Percentiles rank a stretch among this genome's conserved stretches.
These are phyloP conservation scores for Blastobotrys parvus DNA, from an alignment of 805 yeast species.

Conservation along the genomic window DNA sequence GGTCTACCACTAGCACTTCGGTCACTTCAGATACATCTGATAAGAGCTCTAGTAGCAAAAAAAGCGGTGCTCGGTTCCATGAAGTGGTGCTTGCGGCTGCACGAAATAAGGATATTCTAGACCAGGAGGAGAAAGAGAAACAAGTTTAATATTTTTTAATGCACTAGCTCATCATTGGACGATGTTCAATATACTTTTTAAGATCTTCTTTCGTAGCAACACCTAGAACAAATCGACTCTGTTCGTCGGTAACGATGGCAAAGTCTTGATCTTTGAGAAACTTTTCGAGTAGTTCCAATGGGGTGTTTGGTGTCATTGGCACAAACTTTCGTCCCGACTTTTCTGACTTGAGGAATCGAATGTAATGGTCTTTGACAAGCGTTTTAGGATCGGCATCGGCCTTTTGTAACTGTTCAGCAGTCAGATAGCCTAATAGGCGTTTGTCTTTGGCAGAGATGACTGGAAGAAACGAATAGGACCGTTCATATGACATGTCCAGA, in stretches of 20 bases:
- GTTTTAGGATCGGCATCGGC: constrained; percentile 10
- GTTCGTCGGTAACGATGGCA: constrained; percentile 49
- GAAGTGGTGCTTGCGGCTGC: constrained; percentile 65
- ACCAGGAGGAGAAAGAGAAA: constrained; percentile 8
- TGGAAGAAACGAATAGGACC: constrained; percentile 46
- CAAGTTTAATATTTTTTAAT: neutral
- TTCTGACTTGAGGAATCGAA: constrained; percentile 19
- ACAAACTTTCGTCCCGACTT: constrained; percentile 28
- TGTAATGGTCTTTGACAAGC: constrained; percentile 27
- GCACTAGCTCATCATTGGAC: constrained; percentile 28
- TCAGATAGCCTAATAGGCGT: constrained; percentile 42
- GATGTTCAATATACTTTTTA: constrained; percentile 33
- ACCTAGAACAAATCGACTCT: constrained; percentile 47
- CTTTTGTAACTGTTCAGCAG: constrained; percentile 33
- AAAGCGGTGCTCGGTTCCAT: constrained; percentile 35
- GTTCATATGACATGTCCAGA: constrained; percentile 46
- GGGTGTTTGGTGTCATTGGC: constrained; percentile 45
- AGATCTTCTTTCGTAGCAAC: constrained; percentile 48
- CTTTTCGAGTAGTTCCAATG: constrained; percentile 43
- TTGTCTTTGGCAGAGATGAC: constrained; percentile 41
- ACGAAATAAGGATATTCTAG: constrained; percentile 41
- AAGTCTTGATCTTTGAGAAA: constrained; percentile 47
- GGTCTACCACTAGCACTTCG: neutral
- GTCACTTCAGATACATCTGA: constrained; percentile 2
- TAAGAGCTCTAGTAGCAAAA: constrained; percentile 2